Evolutionary conservation across 139 green algal species (phyloP).

Genomic region (Auxenochlorella pyrenoidosa): DNA sequence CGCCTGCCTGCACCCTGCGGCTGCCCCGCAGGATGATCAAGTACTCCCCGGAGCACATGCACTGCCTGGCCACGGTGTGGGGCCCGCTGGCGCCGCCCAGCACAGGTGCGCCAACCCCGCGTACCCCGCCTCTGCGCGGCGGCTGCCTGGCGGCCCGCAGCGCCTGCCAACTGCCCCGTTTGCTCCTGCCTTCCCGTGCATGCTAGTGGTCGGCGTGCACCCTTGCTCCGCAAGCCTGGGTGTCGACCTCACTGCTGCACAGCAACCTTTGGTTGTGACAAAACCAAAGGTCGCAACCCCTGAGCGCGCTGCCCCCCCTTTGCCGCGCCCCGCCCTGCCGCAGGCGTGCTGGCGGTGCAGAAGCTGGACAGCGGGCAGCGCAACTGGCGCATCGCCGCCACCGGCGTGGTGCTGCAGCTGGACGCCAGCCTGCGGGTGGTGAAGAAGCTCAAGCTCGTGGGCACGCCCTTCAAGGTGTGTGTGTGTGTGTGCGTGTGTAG

Average conservation of each 20-base stretch:
- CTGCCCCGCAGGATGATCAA: constrained; percentile 80
- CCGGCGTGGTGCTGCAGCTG: constrained; percentile 91
- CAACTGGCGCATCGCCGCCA: constrained; percentile 91
- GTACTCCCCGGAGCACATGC: constrained; percentile 99
- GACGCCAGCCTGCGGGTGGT: constrained; percentile 82
- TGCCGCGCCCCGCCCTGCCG: neutral
- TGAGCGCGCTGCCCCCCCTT: too few relatives aligned
- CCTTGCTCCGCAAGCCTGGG: too few relatives aligned
- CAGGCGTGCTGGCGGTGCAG: constrained; percentile 54
- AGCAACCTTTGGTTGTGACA: too few relatives aligned
- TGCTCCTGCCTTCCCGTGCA: neutral
- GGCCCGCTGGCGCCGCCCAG: constrained; percentile 87
- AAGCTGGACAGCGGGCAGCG: constrained; percentile 43
- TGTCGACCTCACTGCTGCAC: too few relatives aligned
- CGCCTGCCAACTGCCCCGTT: too few relatives aligned
- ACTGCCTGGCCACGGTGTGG: constrained; percentile 90
- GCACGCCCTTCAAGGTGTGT: constrained; percentile 78
- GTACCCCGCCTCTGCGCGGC: too few relatives aligned
- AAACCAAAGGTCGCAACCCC: too few relatives aligned
- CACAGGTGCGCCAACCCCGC: constrained; percentile 87
- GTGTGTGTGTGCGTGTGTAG: neutral
- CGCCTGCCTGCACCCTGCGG: neutral
- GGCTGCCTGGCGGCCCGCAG: too few relatives aligned
- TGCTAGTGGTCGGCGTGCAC: too few relatives aligned
- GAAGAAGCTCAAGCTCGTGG: constrained; percentile 99